Conservation (phyloP, 768 basidiomycete species). For the Pleurotus eryngii region DNA sequence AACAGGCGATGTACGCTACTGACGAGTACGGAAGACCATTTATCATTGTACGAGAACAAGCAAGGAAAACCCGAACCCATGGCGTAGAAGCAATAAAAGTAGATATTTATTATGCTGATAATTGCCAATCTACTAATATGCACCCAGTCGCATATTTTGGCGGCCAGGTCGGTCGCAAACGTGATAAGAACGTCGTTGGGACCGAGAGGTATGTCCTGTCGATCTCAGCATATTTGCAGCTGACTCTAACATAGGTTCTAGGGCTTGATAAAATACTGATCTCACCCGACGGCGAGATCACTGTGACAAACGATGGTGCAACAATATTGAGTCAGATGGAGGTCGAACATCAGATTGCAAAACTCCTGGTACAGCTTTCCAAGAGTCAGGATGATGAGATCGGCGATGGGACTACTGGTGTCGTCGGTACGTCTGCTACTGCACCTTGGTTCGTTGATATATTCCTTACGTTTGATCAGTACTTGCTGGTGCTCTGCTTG, state of each 20-base stretch:
- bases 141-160: conserved; percentile 86
- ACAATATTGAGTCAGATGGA: conserved; percentile 99
- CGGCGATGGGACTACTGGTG: conserved; percentile 98
- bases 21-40: conserved; percentile 98
- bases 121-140: conserved; percentile 7
- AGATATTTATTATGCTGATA: background rate
- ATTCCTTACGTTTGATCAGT: conserved; percentile 43
- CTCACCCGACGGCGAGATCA: conserved; percentile 97
- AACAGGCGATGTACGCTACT: conserved; percentile 77
- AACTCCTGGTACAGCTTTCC: conserved; percentile 92
- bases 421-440: conserved; percentile 73
- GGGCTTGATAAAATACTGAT: conserved; percentile 95
- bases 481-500: conserved; percentile 94
- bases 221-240: conserved; percentile 8
- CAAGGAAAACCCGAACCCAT: conserved; percentile 86
- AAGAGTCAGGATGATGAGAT: conserved; percentile 99
- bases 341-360: conserved; percentile 98
- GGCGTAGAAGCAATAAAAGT: conserved; percentile 96
- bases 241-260: conserved; percentile 24
- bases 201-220: conserved; percentile 67
- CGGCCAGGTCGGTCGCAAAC: conserved; percentile 89
- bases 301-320: conserved; percentile 98
- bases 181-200: conserved; percentile 95
- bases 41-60: conserved; percentile 94
- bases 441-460: conserved; percentile 5